Conservation (phyloP, 805 yeast species). For the Myxozyma mucilagina region DNA sequence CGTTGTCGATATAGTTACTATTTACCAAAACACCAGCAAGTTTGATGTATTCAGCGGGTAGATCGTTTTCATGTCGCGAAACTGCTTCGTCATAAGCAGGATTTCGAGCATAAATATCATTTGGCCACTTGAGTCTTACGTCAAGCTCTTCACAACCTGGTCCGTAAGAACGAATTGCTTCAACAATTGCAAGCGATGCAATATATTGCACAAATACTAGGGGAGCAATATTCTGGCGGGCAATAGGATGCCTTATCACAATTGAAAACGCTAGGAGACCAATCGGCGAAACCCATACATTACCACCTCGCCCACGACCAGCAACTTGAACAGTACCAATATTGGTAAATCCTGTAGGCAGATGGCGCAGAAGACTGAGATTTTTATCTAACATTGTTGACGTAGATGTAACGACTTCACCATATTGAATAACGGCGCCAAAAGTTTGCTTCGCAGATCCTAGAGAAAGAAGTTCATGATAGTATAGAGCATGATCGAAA, state of each 20-base stretch:
- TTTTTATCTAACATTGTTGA: conserved; percentile 75
- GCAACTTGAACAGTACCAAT: conserved; percentile 82
- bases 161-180: conserved; percentile 66
- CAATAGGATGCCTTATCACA: conserved; percentile 57
- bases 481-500: conserved; percentile 65
- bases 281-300: conserved; percentile 90
- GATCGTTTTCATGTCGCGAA: conserved; percentile 34
- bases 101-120: conserved; percentile 76
- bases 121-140: conserved; percentile 91
- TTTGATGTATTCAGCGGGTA: conserved; percentile 53
- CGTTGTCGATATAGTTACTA: conserved; percentile 62
- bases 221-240: conserved; percentile 45
- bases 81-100: conserved; percentile 45
- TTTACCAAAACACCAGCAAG: conserved; percentile 84
- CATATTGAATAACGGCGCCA: conserved; percentile 71
- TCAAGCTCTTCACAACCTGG: conserved; percentile 74
- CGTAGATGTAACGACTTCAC: conserved; percentile 90
- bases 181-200: conserved; percentile 77
- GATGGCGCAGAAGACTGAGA: conserved; percentile 52
- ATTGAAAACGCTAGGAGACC: conserved; percentile 87
- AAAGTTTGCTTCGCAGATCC: conserved; percentile 13
- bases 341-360: conserved; percentile 69
- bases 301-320: conserved; percentile 94
- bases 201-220: conserved; percentile 86
- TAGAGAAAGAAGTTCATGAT: conserved; percentile 35